Percentiles rank a stretch among this genome's conserved stretches.
phyloP scores from a whole-genome alignment of 768 basidiomycete genomes.

The Botryobasidium botryosum region DNA sequence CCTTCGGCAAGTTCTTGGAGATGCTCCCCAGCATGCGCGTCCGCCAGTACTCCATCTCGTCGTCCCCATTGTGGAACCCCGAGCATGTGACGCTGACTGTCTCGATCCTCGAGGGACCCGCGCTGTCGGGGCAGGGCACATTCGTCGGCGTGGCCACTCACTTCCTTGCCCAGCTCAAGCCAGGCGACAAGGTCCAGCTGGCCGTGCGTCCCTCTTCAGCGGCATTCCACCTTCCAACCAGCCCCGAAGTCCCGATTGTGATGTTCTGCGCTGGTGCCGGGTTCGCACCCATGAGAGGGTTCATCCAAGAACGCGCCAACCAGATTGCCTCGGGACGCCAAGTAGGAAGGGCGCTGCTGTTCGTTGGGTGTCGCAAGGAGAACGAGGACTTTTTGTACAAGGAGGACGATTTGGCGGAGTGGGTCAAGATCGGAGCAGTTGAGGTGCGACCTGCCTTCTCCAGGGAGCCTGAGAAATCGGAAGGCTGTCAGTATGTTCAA shows the following conservation, averaged over 20 bases:
- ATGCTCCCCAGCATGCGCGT: constrained; percentile 32
- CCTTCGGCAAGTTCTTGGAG: constrained; percentile 24
- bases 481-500: constrained; percentile 26
- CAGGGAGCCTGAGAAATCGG: constrained; percentile 16
- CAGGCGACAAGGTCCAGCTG: constrained; percentile 27
- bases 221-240: constrained; percentile 29
- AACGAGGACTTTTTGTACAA: constrained; percentile 30
- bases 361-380: constrained; percentile 31
- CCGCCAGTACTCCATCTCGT: constrained; percentile 35
- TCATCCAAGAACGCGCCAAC: constrained; percentile 33
- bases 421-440: constrained; percentile 27
- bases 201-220: constrained; percentile 24
- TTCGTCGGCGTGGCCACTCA: constrained; percentile 33
- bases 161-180: constrained; percentile 25
- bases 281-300: constrained; percentile 33
- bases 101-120: constrained; percentile 27
- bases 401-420: constrained; percentile 27
- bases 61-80: constrained; percentile 30
- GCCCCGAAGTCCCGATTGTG: constrained; percentile 25
- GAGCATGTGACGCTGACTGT: constrained; percentile 28
- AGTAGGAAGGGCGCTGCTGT: constrained; percentile 26
- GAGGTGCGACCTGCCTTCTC: constrained; percentile 31
- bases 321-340: constrained; percentile 29
- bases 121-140: constrained; percentile 21
- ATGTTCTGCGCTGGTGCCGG: constrained; percentile 34